These are phyloP conservation scores for Ramalina intermedia DNA, from an alignment of 495 filamentous ascomycete genomes.

Conservation along the genomic window DNA sequence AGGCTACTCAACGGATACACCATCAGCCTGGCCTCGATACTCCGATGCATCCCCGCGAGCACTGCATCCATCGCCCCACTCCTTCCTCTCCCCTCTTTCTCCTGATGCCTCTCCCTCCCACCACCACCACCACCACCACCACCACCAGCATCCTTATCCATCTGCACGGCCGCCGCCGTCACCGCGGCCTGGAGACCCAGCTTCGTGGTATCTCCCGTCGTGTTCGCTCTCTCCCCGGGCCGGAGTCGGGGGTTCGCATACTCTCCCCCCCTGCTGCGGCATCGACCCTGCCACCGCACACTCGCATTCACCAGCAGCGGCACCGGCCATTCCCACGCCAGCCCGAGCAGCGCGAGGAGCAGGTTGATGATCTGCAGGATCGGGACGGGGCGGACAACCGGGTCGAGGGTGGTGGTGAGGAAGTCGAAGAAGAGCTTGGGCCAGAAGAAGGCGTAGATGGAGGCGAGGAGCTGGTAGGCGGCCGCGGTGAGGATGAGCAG, in stretches of 20 bases:
- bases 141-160: no score
- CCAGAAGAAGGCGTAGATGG: conserved; percentile 87
- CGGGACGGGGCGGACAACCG: conserved; percentile 73
- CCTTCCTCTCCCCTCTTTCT: neutral
- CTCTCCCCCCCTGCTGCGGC: neutral
- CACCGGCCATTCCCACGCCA: conserved; percentile 90
- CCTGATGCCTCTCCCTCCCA: neutral
- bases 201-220: neutral
- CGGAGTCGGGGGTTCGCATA: neutral
- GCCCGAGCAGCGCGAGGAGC: conserved; percentile 64
- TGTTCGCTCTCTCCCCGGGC: neutral
- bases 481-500: conserved; percentile 80
- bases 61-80: neutral
- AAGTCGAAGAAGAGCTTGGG: conserved; percentile 99
- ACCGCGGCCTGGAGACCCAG: neutral
- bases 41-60: conserved; percentile 52
- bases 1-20: conserved; percentile 72
- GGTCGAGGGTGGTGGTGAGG: conserved; percentile 78
- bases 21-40: conserved; percentile 72
- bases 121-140: no score
- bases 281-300: neutral
- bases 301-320: conserved; percentile 31
- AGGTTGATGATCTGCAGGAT: conserved; percentile 87
- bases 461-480: conserved; percentile 73
- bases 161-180: neutral